A percentile compares a stretch with the other conserved stretches of the same genome.
These are phyloP conservation scores for Malus hybrid DNA, from an alignment of 331 rosid species.

Conservation along the genomic window DNA sequence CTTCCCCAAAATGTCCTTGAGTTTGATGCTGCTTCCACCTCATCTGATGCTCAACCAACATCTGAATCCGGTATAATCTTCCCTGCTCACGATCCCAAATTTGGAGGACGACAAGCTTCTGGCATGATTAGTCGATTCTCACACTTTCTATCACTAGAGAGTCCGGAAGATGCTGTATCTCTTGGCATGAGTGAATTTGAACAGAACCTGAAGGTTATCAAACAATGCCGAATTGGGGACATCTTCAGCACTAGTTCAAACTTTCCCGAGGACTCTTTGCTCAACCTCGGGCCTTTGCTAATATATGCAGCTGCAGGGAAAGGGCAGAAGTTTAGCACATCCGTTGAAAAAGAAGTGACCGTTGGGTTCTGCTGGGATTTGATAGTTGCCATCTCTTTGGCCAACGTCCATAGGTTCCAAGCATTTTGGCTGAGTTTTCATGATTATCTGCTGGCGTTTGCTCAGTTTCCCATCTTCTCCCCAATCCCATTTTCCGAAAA, in stretches of 20 bases:
- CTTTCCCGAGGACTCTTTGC: constrained; percentile 58
- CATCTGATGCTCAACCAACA: constrained; percentile 22
- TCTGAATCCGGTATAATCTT: constrained; percentile 40
- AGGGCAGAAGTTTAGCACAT: constrained; percentile 88
- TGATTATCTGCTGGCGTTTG: constrained; percentile 58
- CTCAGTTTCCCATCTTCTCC: constrained; percentile 85
- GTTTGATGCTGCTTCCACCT: constrained; percentile 29
- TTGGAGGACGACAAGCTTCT: constrained; percentile 34
- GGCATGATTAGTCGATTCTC: constrained; percentile 42
- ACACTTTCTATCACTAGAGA: constrained; percentile 48
- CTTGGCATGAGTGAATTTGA: constrained; percentile 71
- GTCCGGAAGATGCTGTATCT: constrained; percentile 47
- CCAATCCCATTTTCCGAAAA: constrained; percentile 82
- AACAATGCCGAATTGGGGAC: constrained; percentile 64
- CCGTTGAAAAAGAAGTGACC: constrained; percentile 84
- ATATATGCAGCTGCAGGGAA: constrained; percentile 88
- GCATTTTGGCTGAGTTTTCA: constrained; percentile 68
- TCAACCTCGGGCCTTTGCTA: constrained; percentile 63
- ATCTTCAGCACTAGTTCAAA: constrained; percentile 56
- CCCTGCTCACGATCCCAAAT: constrained; percentile 36
- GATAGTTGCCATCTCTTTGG: constrained; percentile 44
- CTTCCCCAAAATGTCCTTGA: constrained; percentile 69
- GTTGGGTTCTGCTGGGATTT: constrained; percentile 92
- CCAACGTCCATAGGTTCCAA: constrained; percentile 57
- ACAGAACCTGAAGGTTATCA: constrained; percentile 73